A percentile compares a stretch with the other conserved stretches of the same genome.
These are phyloP conservation scores for Vaccinium myrtillus DNA, from an alignment of 148 eudicot genomes.

Conservation along the genomic window DNA sequence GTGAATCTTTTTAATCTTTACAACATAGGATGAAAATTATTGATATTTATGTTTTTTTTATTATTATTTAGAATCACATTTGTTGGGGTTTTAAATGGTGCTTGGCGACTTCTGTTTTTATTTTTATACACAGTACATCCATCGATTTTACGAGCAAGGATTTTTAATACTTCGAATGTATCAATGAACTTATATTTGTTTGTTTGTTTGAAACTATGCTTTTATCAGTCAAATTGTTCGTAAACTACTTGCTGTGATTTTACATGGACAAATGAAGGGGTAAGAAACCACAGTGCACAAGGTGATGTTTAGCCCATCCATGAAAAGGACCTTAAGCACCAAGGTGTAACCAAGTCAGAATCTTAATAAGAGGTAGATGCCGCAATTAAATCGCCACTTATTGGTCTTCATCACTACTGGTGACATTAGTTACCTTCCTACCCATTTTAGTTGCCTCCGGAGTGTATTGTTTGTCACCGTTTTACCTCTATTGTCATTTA, in stretches of 20 bases:
- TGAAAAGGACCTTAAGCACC: neutral
- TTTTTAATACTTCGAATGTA: no score
- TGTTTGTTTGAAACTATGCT: neutral
- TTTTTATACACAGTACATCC: neutral
- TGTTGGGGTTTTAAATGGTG: neutral
- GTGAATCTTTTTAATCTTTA: neutral
- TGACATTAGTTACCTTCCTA: neutral
- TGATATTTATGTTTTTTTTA: neutral
- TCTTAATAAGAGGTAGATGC: neutral
- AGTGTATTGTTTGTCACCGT: neutral
- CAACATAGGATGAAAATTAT: neutral
- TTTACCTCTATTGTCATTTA: neutral
- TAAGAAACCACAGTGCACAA: neutral
- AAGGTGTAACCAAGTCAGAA: neutral
- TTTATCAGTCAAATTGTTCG: neutral
- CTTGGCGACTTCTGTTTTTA: neutral
- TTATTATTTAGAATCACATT: neutral
- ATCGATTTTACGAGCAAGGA: neutral
- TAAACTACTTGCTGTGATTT: neutral
- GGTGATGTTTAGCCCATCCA: conserved; percentile 6
- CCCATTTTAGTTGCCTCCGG: neutral
- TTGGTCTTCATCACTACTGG: neutral
- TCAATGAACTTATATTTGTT: no score
- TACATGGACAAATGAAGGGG: neutral
- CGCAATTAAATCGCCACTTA: neutral